Evolutionary conservation across 1,284 basidiomycete species (phyloP), one percentile per base, ranked within the genome.

Genomic region (Coniferiporia sulphurascens): DNA sequence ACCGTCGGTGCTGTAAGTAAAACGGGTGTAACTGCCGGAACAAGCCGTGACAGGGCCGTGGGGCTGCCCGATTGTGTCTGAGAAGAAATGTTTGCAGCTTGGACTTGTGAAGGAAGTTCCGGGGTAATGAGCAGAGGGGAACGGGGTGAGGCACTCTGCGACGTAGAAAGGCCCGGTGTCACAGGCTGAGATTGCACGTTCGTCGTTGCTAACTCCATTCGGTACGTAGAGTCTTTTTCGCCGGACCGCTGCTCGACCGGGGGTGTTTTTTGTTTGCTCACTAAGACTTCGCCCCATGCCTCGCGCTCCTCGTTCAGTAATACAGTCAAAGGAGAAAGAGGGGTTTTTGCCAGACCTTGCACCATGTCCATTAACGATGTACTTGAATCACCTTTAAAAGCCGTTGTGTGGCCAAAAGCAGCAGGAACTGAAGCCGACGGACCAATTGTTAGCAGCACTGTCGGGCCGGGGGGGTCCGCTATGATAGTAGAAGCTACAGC

Each of bases 251-350:
- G 38, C 38, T 41, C 15, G 27, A 12, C 38, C 7, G 38, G 9
- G 3, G 38, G 38, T 8, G 38, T 4, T 41, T 43, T 51, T 8
- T 17, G 49, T n/a, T 57, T 57, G n/a, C 22, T 12, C 22, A 43
- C 49, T 21, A 17, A 41, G 2, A 32, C 56, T 48, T 58, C 56
- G n/a, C 43, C 17, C 56, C 56, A 58, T 22, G 43, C 50, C 17
- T 38, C 22, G 7, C 41, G 56, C 22, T 58, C 56, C 44, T 58
- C 56, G 13, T 50, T 36, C 21, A 52, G 41, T 46, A 58, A 48
- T 34, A 35, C 17, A 8, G 36, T 45, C 2, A 58, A 43, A 35
- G 50, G 50, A 32, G 49, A 35, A 36, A 44, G 41, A 1, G n/a
- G 6, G 27, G 19, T 19, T 15, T 8, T 17, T 46, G 38, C 9